These are phyloP conservation scores for Yamadazyma scolyti DNA, from an alignment of 805 yeast species.

Conservation along the genomic window DNA sequence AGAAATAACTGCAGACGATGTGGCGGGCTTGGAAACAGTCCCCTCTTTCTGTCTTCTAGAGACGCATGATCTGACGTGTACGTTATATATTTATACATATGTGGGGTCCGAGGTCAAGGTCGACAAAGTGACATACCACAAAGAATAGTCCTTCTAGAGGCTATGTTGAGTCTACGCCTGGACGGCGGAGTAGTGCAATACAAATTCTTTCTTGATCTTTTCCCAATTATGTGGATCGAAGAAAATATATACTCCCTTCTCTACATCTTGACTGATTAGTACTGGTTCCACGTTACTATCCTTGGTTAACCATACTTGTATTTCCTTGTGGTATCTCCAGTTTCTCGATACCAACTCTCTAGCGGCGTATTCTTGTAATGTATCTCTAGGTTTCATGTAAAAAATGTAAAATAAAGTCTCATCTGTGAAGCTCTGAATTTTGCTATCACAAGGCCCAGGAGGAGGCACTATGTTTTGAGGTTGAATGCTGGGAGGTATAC, in stretches of 20 bases:
- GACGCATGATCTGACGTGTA: constrained; percentile 73
- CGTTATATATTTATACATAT: constrained; percentile 80
- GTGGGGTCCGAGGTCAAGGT: constrained; percentile 83
- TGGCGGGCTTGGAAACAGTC: constrained; percentile 1
- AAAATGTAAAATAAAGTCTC: constrained; percentile 92
- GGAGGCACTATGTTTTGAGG: constrained; percentile 30
- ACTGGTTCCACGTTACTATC: constrained; percentile 88
- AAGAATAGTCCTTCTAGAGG: constrained; percentile 13
- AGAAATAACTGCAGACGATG: constrained; percentile 1
- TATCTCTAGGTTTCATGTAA: constrained; percentile 89
- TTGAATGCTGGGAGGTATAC: constrained; percentile 50
- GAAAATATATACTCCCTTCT: constrained; percentile 88
- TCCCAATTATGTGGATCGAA: constrained; percentile 97
- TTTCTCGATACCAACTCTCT: constrained; percentile 86
- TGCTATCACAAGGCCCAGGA: constrained; percentile 44
- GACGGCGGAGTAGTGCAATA: constrained; percentile 44
- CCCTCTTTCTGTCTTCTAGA: constrained; percentile 91
- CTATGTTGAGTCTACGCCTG: constrained; percentile 19
- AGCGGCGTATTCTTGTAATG: constrained; percentile 90
- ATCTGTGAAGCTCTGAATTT: constrained; percentile 68
- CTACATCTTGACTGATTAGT: constrained; percentile 74
- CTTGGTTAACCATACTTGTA: constrained; percentile 95
- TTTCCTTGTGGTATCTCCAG: constrained; percentile 96
- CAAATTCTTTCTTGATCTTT: constrained; percentile 71
- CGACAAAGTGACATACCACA: constrained; percentile 62